These are phyloP conservation scores for Aspergillus sp. DNA, from an alignment of 2,329 filamentous ascomycete species.

Conservation along the genomic window DNA sequence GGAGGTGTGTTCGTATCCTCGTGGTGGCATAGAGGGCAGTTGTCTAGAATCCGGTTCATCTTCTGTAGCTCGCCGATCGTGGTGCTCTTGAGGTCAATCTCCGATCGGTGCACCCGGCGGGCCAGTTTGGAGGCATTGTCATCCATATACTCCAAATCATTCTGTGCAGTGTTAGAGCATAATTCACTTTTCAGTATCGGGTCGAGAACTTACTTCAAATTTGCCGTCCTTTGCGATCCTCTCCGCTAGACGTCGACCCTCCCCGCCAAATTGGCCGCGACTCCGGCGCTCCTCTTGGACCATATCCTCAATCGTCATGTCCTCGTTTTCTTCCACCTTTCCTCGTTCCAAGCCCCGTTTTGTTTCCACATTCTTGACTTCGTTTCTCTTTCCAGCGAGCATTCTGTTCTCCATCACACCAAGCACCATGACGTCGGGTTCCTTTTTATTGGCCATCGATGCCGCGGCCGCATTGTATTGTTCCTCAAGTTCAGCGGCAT, in stretches of 20 bases:
- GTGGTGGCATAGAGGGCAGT: constrained; percentile 87
- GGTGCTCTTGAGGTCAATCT: constrained; percentile 80
- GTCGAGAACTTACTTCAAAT: constrained; percentile 62
- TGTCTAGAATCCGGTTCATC: constrained; percentile 81
- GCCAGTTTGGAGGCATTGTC: constrained; percentile 92
- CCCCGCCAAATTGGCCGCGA: constrained; percentile 72
- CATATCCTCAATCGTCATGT: constrained; percentile 98
- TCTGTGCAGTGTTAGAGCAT: constrained; percentile 39
- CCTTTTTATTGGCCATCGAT: constrained; percentile 56
- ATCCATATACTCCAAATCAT: constrained; percentile 95
- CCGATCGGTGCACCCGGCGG: constrained; percentile 80
- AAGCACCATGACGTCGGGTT: constrained; percentile 73
- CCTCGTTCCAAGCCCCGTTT: constrained; percentile 83
- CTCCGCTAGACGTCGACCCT: constrained; percentile 80
- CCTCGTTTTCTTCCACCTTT: constrained; percentile 83
- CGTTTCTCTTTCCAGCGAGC: constrained; percentile 71
- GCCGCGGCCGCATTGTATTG: constrained; percentile 78
- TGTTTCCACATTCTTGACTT: constrained; percentile 75
- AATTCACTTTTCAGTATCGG: not conserved
- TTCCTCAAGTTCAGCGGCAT: constrained; percentile 73
- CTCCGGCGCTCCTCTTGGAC: constrained; percentile 89
- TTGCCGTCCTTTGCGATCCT: constrained; percentile 90
- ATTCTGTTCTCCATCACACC: constrained; percentile 87
- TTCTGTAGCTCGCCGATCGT: constrained; percentile 88
- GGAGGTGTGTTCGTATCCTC: constrained; percentile 79